A percentile compares a stretch with the other conserved stretches of the same genome.
These are phyloP conservation scores for Amylocystis lapponica DNA, from an alignment of 768 basidiomycete species.

Conservation along the genomic window DNA sequence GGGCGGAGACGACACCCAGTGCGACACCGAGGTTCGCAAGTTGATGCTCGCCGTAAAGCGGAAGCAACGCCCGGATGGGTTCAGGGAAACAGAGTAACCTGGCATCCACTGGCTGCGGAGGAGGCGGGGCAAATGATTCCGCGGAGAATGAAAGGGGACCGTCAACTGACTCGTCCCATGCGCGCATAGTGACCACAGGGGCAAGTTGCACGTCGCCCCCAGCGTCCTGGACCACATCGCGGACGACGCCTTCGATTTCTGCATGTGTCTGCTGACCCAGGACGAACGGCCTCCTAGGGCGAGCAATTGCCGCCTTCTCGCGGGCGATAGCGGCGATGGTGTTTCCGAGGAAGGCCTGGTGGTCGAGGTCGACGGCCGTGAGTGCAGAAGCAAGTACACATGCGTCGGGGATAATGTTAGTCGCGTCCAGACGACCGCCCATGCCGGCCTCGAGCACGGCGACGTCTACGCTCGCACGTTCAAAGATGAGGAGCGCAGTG, in stretches of 20 bases:
- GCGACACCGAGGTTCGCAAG: constrained; percentile 79
- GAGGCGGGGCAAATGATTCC: constrained; percentile 19
- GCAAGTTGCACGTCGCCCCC: constrained; percentile 33
- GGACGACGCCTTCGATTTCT: constrained; percentile 42
- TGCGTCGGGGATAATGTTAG: constrained; percentile 76
- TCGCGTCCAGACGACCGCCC: constrained; percentile 91
- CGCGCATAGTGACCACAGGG: constrained; percentile 28
- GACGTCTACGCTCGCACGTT: constrained; percentile 64
- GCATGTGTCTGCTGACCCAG: constrained; percentile 56
- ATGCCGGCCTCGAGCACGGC: constrained; percentile 91
- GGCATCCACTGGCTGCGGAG: constrained; percentile 38
- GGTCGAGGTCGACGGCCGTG: constrained; percentile 87
- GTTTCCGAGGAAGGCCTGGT: constrained; percentile 82
- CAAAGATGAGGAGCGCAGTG: constrained; percentile 74
- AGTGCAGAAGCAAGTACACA: constrained; percentile 73
- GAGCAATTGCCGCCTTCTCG: constrained; percentile 82
- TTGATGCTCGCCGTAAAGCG: constrained; percentile 80
- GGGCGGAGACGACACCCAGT: constrained; percentile 64
- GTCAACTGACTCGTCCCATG: constrained; percentile 31
- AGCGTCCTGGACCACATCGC: constrained; percentile 34
- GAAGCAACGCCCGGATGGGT: constrained; percentile 46
- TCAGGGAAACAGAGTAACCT: constrained; percentile 38
- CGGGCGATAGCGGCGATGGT: constrained; percentile 67
- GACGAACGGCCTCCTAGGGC: constrained; percentile 55
- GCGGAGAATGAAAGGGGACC: constrained; percentile 29